Evolutionary conservation across 2,329 filamentous ascomycete species (phyloP).

Genomic region (Phyllosticta citrichinensis): DNA sequence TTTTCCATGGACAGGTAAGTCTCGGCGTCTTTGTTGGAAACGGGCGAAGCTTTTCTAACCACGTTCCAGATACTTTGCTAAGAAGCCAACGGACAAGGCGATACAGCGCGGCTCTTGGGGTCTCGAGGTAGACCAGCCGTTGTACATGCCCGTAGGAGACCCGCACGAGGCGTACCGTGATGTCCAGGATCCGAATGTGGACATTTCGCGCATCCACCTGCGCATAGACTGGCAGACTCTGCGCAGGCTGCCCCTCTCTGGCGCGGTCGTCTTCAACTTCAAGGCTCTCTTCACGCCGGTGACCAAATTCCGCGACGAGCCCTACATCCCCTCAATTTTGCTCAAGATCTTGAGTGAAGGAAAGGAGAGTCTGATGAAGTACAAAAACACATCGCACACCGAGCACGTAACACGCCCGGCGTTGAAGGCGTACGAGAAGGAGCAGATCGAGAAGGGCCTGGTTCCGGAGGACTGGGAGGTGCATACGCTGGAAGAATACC

Average conservation of each 20-base stretch:
- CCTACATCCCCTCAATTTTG: conserved; percentile 59
- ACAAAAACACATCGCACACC: conserved; percentile 74
- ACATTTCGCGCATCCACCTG: conserved; percentile 51
- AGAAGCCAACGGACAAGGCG: conserved; percentile 61
- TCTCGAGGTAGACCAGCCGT: conserved; percentile 62
- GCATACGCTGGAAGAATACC: conserved; percentile 61
- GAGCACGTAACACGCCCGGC: conserved; percentile 61
- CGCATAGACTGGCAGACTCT: conserved; percentile 86
- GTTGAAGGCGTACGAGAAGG: conserved; percentile 51
- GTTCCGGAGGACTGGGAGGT: conserved; percentile 55
- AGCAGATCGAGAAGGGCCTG: conserved; percentile 53
- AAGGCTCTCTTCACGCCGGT: conserved; percentile 76
- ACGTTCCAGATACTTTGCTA: conserved; percentile 60
- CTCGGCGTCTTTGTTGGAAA: not conserved
- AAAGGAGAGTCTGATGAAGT: conserved; percentile 61
- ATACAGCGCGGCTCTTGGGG: conserved; percentile 84
- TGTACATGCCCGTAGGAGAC: conserved; percentile 64
- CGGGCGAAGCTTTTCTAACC: not conserved
- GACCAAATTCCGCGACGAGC: conserved; percentile 58
- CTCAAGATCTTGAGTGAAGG: conserved; percentile 61
- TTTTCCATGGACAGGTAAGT: conserved; percentile 73
- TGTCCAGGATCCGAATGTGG: conserved; percentile 47
- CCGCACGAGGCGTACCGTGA: conserved; percentile 52
- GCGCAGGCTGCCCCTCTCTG: conserved; percentile 65
- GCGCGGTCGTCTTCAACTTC: conserved; percentile 75